Evolutionary conservation across 1,139 yeast species (phyloP).

Genomic region (Arxiozyma slooffiae): DNA sequence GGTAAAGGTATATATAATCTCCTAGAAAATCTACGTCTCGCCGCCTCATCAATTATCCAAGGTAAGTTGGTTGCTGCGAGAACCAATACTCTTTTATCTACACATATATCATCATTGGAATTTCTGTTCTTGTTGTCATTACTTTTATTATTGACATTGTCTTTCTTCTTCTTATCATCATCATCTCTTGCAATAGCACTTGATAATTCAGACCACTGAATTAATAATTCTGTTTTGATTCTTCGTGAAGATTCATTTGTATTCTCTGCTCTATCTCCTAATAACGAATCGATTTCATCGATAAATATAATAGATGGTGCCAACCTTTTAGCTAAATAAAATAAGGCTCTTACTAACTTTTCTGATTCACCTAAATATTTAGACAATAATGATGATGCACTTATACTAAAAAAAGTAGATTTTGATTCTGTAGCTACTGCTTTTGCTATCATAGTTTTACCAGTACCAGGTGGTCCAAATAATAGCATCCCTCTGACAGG

Average conservation of each 20-base stretch:
- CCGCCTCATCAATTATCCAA: constrained; percentile 63
- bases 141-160: neutral
- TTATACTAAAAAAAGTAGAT: constrained; percentile 54
- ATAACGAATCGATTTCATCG: constrained; percentile 55
- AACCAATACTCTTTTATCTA: constrained; percentile 41
- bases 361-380: constrained; percentile 58
- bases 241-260: constrained; percentile 43
- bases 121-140: too few relatives aligned
- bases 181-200: constrained; percentile 40
- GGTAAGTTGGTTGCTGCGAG: constrained; percentile 59
- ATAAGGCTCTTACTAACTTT: constrained; percentile 50
- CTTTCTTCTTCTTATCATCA: constrained; percentile 13
- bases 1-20: constrained; percentile 59
- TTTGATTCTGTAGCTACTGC: constrained; percentile 61
- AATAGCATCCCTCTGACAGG: constrained; percentile 56
- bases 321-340: constrained; percentile 45
- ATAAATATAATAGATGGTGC: constrained; percentile 39
- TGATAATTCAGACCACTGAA: constrained; percentile 57
- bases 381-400: constrained; percentile 52
- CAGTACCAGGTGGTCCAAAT: constrained; percentile 51
- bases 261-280: constrained; percentile 45
- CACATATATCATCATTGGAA: neutral
- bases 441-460: constrained; percentile 49
- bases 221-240: constrained; percentile 53
- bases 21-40: constrained; percentile 52